These are phyloP conservation scores for Cladosporium austrohemisphaericum DNA, from an alignment of 2,329 filamentous ascomycete genomes.

Conservation along the genomic window DNA sequence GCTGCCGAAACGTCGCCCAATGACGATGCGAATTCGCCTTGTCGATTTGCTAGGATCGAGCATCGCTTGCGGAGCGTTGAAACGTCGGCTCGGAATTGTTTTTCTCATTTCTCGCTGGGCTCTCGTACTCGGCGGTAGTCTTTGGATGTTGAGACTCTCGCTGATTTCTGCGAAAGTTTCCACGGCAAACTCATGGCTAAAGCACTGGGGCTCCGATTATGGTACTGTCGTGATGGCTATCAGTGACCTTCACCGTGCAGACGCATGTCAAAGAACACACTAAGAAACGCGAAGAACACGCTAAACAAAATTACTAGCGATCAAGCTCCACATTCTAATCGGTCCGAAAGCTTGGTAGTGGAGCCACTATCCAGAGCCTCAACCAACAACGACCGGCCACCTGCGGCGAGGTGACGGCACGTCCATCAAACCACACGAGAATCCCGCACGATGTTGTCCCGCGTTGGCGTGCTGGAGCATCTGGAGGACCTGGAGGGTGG, in stretches of 20 bases:
- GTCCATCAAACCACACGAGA: conserved; percentile 8
- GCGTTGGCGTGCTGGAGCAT: conserved; percentile 13
- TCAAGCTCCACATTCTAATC: conserved; percentile 16
- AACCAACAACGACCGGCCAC: conserved; percentile 5
- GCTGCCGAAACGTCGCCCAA: conserved; percentile 2
- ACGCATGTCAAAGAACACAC: conserved; percentile 13
- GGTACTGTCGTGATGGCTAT: too few species aligned
- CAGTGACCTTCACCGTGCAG: not conserved
- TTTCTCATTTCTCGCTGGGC: too few species aligned
- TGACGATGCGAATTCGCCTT: not conserved
- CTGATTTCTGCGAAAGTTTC: too few species aligned
- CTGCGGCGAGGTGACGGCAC: conserved; percentile 8
- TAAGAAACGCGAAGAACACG: conserved; percentile 14
- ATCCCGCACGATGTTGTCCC: conserved; percentile 12
- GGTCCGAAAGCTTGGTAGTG: conserved; percentile 15
- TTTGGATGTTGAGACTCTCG: too few species aligned
- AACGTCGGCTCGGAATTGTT: conserved; percentile 5
- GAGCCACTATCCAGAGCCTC: conserved; percentile 6
- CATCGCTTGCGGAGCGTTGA: conserved; percentile 12
- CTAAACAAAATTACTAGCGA: conserved; percentile 3
- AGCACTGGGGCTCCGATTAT: too few species aligned
- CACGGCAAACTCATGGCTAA: not conserved
- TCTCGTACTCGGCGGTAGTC: too few species aligned
- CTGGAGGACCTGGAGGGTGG: conserved; percentile 15
- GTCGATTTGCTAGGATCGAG: too few species aligned